phyloP scores from a whole-genome alignment of 2,329 filamentous ascomycete genomes.

The Cytospora mali region DNA sequence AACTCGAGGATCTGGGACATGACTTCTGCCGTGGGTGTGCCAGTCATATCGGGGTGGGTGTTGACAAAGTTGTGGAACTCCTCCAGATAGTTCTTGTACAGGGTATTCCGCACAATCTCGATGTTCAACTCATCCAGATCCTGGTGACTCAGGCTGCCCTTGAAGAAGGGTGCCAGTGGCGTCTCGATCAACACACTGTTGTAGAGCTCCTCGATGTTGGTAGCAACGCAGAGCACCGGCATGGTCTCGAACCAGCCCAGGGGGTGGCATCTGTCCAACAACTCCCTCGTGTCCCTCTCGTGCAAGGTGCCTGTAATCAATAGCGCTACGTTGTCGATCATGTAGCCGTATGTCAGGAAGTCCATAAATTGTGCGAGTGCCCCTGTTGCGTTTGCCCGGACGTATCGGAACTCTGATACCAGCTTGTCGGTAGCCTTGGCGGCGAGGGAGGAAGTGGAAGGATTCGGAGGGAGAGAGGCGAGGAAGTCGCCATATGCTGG shows the following conservation, averaged over 20 bases:
- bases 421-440: slow-evolving; percentile 97
- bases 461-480: slow-evolving; percentile 88
- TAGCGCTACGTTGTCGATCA: slow-evolving; percentile 99
- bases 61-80: slow-evolving; percentile 97
- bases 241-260: slow-evolving; percentile 99
- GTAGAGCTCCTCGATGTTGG: slow-evolving; percentile 98
- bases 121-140: slow-evolving; percentile 99
- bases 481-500: slow-evolving; percentile 98
- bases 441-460: slow-evolving; percentile 92
- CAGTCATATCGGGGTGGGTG: slow-evolving; percentile 79
- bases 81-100: slow-evolving; percentile 99
- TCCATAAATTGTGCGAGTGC: slow-evolving; percentile 95
- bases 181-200: slow-evolving; percentile 98
- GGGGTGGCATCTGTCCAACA: slow-evolving; percentile 93
- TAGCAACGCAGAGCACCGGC: slow-evolving; percentile 95
- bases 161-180: slow-evolving; percentile 94
- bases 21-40: slow-evolving; percentile 87
- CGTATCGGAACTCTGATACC: slow-evolving; percentile 94
- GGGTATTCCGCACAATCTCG: slow-evolving; percentile 95
- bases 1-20: slow-evolving; percentile 97
- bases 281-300: slow-evolving; percentile 93
- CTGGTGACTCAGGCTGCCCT: slow-evolving; percentile 92
- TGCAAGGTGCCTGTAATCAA: slow-evolving; percentile 97
- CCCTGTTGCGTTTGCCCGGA: slow-evolving; percentile 90
- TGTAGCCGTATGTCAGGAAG: slow-evolving; percentile 98